Evolutionary conservation across 331 rosid species (phyloP).

Genomic region (Malus hybrid): DNA sequence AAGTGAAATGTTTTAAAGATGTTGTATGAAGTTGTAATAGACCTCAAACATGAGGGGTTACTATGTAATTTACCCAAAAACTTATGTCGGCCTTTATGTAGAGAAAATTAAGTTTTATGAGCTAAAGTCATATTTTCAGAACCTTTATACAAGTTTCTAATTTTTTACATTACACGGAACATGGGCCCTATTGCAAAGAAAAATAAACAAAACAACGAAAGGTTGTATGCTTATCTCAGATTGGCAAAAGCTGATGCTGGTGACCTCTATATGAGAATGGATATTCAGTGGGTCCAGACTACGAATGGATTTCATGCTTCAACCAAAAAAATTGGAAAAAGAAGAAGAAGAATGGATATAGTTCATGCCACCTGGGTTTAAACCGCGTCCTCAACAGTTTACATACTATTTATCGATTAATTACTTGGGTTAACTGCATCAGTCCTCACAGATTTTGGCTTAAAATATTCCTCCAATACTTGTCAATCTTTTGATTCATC

Average conservation of each 20-base stretch:
- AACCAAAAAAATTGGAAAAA: background rate
- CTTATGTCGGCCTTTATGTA: no score
- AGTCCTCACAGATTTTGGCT: background rate
- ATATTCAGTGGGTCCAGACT: background rate
- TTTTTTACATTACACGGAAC: background rate
- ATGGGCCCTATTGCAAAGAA: background rate
- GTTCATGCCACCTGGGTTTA: conserved; percentile 38
- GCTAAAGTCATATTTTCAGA: no score
- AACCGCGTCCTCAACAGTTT: conserved; percentile 56
- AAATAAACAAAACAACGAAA: background rate
- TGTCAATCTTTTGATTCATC: conserved; percentile 1
- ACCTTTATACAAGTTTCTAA: background rate
- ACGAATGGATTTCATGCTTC: background rate
- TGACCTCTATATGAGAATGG: background rate
- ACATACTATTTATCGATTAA: conserved; percentile 9
- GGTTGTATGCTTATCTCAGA: background rate
- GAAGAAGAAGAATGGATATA: background rate
- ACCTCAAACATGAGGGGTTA: no score
- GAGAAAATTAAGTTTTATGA: no score
- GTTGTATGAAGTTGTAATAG: no score
- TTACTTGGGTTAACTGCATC: conserved; percentile 15
- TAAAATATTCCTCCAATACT: background rate
- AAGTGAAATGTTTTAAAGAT: no score
- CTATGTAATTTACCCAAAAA: no score
- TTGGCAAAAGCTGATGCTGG: background rate